Base-by-base conservation (phyloP, 805 yeast genomes). In the Suhomyces kilbournensis region DNA sequence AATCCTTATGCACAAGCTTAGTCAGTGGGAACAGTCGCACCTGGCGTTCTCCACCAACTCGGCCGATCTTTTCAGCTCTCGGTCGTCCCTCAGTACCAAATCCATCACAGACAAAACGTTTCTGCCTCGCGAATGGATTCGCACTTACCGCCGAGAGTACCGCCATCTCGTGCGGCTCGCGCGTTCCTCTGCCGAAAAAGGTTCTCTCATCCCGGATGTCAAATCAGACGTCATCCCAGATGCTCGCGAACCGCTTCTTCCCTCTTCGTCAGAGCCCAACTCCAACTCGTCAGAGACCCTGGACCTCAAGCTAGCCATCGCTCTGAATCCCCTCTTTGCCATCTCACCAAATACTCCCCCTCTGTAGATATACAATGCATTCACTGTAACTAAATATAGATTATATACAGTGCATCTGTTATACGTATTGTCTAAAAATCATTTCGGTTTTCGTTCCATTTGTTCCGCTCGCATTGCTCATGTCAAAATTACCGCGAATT, bases 21-120 rank as follows among this genome's bases (percentile, higher is more conserved):
- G 69, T 20, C 82, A 83, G 60, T 88, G 96, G 96, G 97, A 90
- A 61, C 56, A 56, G 42, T 42, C 58, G 22, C 76, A 68, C 61
- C 75, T 58, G 70, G 69, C 68, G 35, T 66, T 72, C 54, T 58
- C 56, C 55, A 49, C 56, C 60, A 44, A 50, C n/a, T 56, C 60
- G 12, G 56, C 71, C 23, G 64, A 61, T 38, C 49, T 69, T 25
- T 69, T 69, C 45, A 54, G 56, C 45, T 49, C 58, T 3, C 49
- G 60, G 22, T 55, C 49, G 22, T 34, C 57, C n/a, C 19, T 68
- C 17, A 63, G 68, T 43, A 60, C 56, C 34, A 70, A 62, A 59
- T 62, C 59, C 7, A 71, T 79, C 28, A 69, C 75, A 42, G 82
- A 71, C 48, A 81, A 79, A 57, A 72, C 70, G 54, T 81, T 81